A percentile compares a stretch with the other conserved stretches of the same genome.
Conservation (phyloP, 2,329 filamentous ascomycete species). For the Immersiporthe knoxdaviesiana region DNA sequence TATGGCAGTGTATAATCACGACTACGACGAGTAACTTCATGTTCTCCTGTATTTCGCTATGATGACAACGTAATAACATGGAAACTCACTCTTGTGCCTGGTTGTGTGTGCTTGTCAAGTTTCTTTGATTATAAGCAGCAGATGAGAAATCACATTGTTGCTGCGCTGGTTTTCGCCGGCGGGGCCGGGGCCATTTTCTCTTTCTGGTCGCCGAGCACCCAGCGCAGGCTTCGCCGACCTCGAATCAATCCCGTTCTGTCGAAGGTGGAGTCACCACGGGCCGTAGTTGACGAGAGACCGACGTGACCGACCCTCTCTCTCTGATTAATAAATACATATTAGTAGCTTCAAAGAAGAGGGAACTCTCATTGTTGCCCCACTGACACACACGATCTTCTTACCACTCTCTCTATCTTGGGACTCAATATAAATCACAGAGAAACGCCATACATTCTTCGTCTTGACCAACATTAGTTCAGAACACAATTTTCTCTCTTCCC, state of each 20-base stretch:
- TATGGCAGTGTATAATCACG: constrained; percentile 1
- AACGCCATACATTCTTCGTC: not conserved
- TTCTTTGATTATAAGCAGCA: not conserved
- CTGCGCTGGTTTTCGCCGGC: not conserved
- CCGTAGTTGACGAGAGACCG: not conserved
- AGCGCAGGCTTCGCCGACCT: not conserved
- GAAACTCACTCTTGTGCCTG: not conserved
- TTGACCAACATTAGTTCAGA: not conserved
- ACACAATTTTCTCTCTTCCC: too few species aligned
- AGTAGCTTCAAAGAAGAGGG: not conserved
- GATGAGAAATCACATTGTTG: not conserved
- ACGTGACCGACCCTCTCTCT: not conserved
- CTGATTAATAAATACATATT: not conserved
- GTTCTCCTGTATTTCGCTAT: not conserved
- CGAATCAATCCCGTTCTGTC: not conserved
- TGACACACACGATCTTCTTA: not conserved
- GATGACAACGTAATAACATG: not conserved
- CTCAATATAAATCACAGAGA: not conserved
- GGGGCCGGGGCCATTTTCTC: not conserved
- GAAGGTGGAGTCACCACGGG: not conserved
- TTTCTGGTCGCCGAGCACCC: not conserved
- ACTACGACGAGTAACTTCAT: not conserved
- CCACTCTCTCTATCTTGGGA: not conserved
- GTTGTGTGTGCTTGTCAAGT: not conserved
- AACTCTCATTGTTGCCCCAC: too few species aligned